A percentile compares a stretch with the other conserved stretches of the same genome.
Conservation (phyloP, 805 yeast species). For the Cephaloascus albidus region DNA sequence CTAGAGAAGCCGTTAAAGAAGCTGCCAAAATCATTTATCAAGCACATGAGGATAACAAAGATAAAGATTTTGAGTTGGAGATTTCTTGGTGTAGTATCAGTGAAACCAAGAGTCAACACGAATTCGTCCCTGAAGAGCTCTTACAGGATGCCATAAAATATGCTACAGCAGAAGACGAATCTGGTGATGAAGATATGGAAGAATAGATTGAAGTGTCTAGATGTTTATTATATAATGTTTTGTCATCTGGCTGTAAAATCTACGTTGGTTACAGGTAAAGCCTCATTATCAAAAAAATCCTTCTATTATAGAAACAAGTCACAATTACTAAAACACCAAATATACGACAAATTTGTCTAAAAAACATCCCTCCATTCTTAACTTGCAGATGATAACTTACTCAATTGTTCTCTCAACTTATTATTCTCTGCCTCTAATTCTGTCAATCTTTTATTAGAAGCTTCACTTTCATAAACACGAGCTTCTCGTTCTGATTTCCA, state of each 20-base stretch:
- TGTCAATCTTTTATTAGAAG: conserved; percentile 39
- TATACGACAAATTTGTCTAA: too few species aligned
- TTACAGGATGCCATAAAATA: conserved; percentile 74
- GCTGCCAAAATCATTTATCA: conserved; percentile 90
- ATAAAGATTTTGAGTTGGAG: conserved; percentile 93
- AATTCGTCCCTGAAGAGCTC: conserved; percentile 69
- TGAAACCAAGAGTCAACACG: conserved; percentile 75
- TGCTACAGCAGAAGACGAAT: conserved; percentile 79
- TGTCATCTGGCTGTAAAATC: background rate
- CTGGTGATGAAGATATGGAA: conserved; percentile 58
- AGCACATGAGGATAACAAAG: conserved; percentile 97
- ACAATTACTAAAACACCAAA: too few species aligned
- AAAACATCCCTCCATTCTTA: too few species aligned
- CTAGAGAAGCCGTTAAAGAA: conserved; percentile 78
- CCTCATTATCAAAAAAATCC: too few species aligned
- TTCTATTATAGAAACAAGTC: too few species aligned
- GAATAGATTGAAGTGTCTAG: conserved; percentile 15
- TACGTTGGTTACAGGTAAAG: background rate
- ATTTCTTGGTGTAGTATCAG: conserved; percentile 76
- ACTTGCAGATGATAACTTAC: background rate
- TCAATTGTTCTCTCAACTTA: conserved; percentile 17
- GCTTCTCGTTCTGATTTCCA: conserved; percentile 71
- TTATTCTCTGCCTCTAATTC: conserved; percentile 50
- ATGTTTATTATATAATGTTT: background rate
- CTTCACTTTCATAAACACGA: conserved; percentile 48